Percentiles rank a stretch among this genome's conserved stretches.
These are phyloP conservation scores for Prunus yedoensis DNA, from an alignment of 331 rosid genomes.

Conservation along the genomic window DNA sequence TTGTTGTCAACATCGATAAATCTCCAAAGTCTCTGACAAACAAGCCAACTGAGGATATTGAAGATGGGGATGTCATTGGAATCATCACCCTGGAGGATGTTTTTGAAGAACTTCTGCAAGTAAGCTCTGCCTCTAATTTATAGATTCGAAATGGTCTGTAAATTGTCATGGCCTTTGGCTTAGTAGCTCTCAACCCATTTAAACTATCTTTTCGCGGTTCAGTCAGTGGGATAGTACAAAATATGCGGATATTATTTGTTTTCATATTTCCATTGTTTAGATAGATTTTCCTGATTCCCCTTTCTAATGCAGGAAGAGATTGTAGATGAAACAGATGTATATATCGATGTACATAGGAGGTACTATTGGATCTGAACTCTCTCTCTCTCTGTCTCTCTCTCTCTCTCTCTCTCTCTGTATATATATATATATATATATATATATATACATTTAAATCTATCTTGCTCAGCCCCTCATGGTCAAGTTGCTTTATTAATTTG, in stretches of 20 bases:
- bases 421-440: too few relatives aligned
- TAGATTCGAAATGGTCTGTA: too few relatives aligned
- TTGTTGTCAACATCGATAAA: constrained; percentile 28
- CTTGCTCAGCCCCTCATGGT: background rate
- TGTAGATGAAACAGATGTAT: constrained; percentile 52
- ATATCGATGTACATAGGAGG: constrained; percentile 44
- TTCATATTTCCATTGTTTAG: background rate
- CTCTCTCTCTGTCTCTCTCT: too few relatives aligned
- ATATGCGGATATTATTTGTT: background rate
- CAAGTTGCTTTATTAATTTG: background rate
- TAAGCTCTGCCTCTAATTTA: constrained; percentile 16
- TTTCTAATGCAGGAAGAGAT: constrained; percentile 41
- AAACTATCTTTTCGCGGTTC: background rate
- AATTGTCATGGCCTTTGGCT: too few relatives aligned
- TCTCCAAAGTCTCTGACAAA: constrained; percentile 21
- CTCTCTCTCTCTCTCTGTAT: too few relatives aligned
- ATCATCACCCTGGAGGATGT: constrained; percentile 54
- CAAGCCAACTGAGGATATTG: constrained; percentile 38
- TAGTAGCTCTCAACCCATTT: too few relatives aligned
- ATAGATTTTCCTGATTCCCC: constrained; percentile 2
- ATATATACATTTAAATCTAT: too few relatives aligned
- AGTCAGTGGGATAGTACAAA: background rate
- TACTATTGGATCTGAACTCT: background rate
- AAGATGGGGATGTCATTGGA: constrained; percentile 49
- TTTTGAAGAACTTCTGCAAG: constrained; percentile 54